Conservation (phyloP, 2,329 filamentous ascomycete genomes). For the Calonectria crousiana region DNA sequence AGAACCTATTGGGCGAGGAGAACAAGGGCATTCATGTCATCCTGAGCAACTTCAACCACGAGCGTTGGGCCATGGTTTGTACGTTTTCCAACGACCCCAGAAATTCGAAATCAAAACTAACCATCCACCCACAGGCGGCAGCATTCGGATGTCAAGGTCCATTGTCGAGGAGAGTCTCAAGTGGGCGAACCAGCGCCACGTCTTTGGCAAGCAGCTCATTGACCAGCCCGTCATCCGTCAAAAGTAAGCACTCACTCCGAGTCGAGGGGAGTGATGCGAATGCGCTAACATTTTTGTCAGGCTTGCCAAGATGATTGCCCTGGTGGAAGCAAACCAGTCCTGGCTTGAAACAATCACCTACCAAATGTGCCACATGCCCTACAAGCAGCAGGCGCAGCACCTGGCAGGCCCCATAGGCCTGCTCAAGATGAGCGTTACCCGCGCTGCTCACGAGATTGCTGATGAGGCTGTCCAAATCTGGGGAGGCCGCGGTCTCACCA, state of each 20-base stretch:
- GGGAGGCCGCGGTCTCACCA: constrained; percentile 83
- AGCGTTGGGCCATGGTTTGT: constrained; percentile 81
- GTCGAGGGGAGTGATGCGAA: accelerated
- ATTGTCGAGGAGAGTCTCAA: constrained; percentile 88
- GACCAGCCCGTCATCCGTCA: constrained; percentile 86
- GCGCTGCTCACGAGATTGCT: constrained; percentile 84
- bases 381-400: constrained; percentile 78
- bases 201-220: constrained; percentile 85
- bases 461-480: constrained; percentile 89
- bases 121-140: neutral
- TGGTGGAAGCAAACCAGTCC: constrained; percentile 83
- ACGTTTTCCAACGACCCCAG: constrained; percentile 47
- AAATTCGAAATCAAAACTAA: constrained; percentile 57
- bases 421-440: constrained; percentile 82
- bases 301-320: constrained; percentile 87
- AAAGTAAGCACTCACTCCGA: constrained; percentile 60
- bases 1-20: constrained; percentile 83
- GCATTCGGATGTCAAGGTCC: constrained; percentile 64
- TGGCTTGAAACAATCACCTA: constrained; percentile 90
- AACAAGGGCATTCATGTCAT: constrained; percentile 89
- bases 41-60: constrained; percentile 89
- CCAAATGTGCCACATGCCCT: constrained; percentile 89
- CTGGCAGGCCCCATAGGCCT: constrained; percentile 86
- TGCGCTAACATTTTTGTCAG: neutral
- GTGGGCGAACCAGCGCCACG: constrained; percentile 87